These are phyloP conservation scores for Zygoascus bituminiphila DNA, from an alignment of 805 yeast species.

Conservation along the genomic window DNA sequence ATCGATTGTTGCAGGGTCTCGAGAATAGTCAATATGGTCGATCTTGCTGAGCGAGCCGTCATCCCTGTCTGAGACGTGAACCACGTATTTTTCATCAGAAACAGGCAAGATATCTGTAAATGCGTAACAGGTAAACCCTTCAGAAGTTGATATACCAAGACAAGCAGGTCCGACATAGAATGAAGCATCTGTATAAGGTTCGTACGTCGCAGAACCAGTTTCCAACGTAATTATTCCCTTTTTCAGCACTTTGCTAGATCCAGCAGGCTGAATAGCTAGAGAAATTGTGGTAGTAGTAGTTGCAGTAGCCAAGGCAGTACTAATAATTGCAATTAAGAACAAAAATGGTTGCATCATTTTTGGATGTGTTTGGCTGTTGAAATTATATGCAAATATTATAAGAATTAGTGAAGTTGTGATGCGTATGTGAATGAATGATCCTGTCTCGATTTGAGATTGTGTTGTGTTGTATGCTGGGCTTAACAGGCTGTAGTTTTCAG, in stretches of 20 bases:
- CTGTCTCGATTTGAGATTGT: too few species aligned
- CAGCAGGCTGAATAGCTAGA: slow-evolving; percentile 6
- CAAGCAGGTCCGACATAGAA: slow-evolving; percentile 14
- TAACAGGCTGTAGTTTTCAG: not conserved
- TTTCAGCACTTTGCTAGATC: not conserved
- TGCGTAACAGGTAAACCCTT: slow-evolving; percentile 10
- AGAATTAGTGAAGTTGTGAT: too few species aligned
- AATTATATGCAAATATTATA: too few species aligned
- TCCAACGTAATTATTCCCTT: not conserved
- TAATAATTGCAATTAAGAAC: not conserved
- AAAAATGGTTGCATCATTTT: too few species aligned
- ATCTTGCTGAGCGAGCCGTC: not conserved
- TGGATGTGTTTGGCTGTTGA: too few species aligned
- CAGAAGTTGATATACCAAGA: slow-evolving; percentile 11
- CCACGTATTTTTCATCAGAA: slow-evolving; percentile 5
- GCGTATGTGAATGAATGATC: too few species aligned
- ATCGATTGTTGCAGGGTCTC: not conserved
- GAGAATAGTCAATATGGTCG: slow-evolving; percentile 11
- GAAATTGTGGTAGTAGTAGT: not conserved
- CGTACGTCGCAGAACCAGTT: slow-evolving; percentile 2
- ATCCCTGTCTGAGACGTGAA: slow-evolving; percentile 3
- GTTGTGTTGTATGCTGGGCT: too few species aligned
- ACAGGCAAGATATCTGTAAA: slow-evolving; percentile 6
- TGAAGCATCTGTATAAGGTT: slow-evolving; percentile 2
- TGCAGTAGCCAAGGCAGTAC: not conserved